A percentile compares a stretch with the other conserved stretches of the same genome.
phyloP scores from a whole-genome alignment of 169 alveolate species.

The Cryptosporidium baileyi region DNA sequence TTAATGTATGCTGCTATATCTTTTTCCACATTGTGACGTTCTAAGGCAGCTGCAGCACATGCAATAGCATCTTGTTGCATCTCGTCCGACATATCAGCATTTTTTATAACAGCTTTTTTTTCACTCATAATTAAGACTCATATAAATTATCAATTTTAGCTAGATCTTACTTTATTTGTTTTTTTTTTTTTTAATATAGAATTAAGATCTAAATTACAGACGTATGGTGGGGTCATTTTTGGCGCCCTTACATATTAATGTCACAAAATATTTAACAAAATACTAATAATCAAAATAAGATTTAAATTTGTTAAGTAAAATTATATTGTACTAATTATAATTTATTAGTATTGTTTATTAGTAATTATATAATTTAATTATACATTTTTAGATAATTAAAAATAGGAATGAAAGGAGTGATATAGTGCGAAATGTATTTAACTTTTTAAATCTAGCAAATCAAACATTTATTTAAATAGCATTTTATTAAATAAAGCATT shows the following conservation, averaged over 20 bases:
- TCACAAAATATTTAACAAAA: too few relatives aligned
- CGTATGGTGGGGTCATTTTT: conserved; percentile 53
- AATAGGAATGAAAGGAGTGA: too few relatives aligned
- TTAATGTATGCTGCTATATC: conserved; percentile 98
- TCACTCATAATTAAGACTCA: conserved; percentile 54
- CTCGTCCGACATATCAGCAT: conserved; percentile 99
- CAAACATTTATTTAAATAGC: too few relatives aligned
- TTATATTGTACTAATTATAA: too few relatives aligned
- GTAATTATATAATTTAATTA: too few relatives aligned
- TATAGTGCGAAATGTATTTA: too few relatives aligned
- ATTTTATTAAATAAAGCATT: too few relatives aligned
- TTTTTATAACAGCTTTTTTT: conserved; percentile 91
- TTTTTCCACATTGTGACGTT: conserved; percentile 89
- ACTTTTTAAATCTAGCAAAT: too few relatives aligned
- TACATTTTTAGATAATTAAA: too few relatives aligned
- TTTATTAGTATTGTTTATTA: too few relatives aligned
- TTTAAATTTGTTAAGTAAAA: too few relatives aligned
- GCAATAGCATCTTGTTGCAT: conserved; percentile 98
- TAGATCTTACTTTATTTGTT: neutral
- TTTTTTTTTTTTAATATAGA: neutral
- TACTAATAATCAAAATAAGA: too few relatives aligned
- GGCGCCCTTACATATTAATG: conserved; percentile 48
- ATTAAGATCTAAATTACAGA: conserved; percentile 60
- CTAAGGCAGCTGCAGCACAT: conserved; percentile 97
- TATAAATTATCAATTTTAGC: neutral